Base-by-base conservation (phyloP, 1,139 yeast genomes). In the Sugiyamaella japonica region DNA sequence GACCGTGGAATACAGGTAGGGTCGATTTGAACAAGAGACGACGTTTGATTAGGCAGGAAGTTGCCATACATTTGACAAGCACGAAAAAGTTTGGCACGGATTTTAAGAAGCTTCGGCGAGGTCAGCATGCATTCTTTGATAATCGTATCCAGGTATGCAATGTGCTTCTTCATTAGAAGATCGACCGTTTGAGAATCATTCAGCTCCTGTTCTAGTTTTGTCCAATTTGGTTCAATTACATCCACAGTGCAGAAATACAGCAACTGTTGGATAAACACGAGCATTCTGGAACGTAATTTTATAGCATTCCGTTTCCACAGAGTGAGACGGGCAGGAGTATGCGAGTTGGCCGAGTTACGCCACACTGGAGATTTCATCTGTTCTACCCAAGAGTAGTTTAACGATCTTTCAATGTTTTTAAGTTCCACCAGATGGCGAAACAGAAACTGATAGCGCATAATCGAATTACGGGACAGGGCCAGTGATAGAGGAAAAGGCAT, bases 401-500 rank as follows among this genome's bases (percentile, higher is more conserved):
- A 76, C 20, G 79, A 73, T 56, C 80, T 79, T 62, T 82, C 83
- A 9, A 87, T 76, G 63, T 82, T 84, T 58, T 83, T 84, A 20
- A 89, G 68, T 38, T 84, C 77, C 29, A 85, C 71, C 44, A 88
- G 75, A 61, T 88, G 84, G 60, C 97, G 82, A 64, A 88, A 89
- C 55, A 90, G 73, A 32, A 89, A 74, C 68, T 91, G 97, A 65
- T 86, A 90, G 58, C 95, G 90, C 49, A 84, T 79, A 34, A 89
- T 76, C 31, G 86, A 82, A 43, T 89, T 85, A 57, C 85, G 81
- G 25, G 87, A 83, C 2, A 90, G 72, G 0, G 93, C 76, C 39
- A 91, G 75, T 60, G 90, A 89, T 48, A 90, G 71, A 0, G 99
- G 99, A 66, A 89, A 95, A 6, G 97, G 97, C 17, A 91, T 74